Evolutionary conservation across 176 grass and related monocot genomes (phyloP), one percentile per base, ranked within the genome.

Genomic region (Poa annua): DNA sequence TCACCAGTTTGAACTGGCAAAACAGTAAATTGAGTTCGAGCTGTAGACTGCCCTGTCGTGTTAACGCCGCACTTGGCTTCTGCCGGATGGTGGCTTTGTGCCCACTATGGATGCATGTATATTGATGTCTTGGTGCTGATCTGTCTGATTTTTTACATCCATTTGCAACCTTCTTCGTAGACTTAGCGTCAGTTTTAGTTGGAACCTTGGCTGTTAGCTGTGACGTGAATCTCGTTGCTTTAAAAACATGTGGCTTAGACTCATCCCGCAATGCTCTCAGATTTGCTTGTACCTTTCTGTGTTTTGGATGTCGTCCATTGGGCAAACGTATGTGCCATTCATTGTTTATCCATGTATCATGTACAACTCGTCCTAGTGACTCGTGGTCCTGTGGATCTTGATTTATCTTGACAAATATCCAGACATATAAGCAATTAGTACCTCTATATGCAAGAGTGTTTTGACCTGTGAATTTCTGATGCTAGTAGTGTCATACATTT

Each of bases 231-330:
- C 62, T 24, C 14, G 6, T 14, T 45, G 63, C 14, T 85, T 63
- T 81, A 77, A 52, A 52, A 77, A 25, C 44, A 53, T 34, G 47
- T 17, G 64, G 78, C 80, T 45, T 89, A 71, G 63, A 25, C 76
- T 45, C 38, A 39, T 61, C 11, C 54, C 38, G 17, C 71, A 17
- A 76, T 70, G 7, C 36, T 32, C 69, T 51, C 38, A 73, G 44
- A 3, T 13, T 55, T 74, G 22, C 35, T 14, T 3, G 19, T 51
- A 19, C 4, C 84, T 32, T 35, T 19, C 0, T 52, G 25, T 13
- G 66, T n/a, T 1, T 44, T 42, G 32, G n/a, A 26, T 72, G 66
- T 8, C 45, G 29, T 6, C 32, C 11, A 4, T 76, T 9, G 61
- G 6, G 4, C 11, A 33, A 64, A 29, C 32, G 13, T 64, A 2